phyloP scores from a whole-genome alignment of 2,329 filamentous ascomycete species.

The Ophidiomyces ophidiicola region DNA sequence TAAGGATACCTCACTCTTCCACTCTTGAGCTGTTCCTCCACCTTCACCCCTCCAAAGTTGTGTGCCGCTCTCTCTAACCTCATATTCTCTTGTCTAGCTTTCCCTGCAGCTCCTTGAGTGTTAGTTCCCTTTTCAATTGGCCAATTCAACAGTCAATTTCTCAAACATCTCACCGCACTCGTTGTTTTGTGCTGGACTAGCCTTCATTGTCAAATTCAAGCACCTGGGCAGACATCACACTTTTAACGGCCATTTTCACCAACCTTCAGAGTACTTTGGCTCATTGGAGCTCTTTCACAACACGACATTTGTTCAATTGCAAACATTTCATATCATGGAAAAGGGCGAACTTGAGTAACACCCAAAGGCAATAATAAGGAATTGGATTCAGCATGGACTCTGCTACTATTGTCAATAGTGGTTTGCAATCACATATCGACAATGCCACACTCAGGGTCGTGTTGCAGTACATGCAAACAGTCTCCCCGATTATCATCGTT shows the following conservation, averaged over 20 bases:
- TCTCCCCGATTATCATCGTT: constrained; percentile 53
- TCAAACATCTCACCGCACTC: not conserved
- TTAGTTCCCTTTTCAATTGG: not conserved
- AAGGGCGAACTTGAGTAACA: constrained; percentile 11
- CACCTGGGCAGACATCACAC: no score
- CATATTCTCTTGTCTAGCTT: constrained; percentile 6
- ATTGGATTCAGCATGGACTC: constrained; percentile 12
- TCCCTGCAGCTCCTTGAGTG: constrained; percentile 7
- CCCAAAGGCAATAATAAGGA: constrained; percentile 4
- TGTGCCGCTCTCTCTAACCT: constrained; percentile 1
- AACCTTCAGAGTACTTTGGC: no score
- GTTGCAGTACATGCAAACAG: constrained; percentile 41
- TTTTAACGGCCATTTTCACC: no score
- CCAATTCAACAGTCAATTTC: not conserved
- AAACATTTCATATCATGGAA: constrained; percentile 11
- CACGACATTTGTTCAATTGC: no score
- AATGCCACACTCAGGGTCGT: constrained; percentile 33
- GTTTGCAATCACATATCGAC: constrained; percentile 16
- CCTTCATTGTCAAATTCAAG: no score
- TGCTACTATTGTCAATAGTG: constrained; percentile 5
- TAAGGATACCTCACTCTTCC: constrained; percentile 2
- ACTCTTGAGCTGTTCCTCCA: not conserved
- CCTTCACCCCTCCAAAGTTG: not conserved
- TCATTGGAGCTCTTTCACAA: no score
- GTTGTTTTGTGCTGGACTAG: no score